Base-by-base conservation (phyloP, 108 stramenopile species). In the Hondaea fermentalgiana region DNA sequence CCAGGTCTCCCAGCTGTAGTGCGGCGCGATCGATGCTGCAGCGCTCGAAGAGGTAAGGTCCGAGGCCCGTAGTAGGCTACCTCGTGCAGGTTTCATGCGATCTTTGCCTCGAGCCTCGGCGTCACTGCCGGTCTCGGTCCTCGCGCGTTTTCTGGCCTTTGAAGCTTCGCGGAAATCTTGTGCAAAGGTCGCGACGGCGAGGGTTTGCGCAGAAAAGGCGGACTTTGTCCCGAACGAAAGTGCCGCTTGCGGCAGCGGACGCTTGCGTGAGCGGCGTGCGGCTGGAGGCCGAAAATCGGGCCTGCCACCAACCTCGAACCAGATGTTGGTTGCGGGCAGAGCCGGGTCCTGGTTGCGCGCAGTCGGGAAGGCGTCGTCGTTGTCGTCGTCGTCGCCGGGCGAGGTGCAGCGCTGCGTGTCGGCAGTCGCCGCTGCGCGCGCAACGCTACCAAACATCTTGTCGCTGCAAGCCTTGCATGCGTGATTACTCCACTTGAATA, bases 1-100 rank as follows among this genome's bases (percentile, higher is more conserved):
- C 64, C 64, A 69, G 21, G 64, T 69, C 64, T 69, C 64, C 64
- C 64, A 69, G 64, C 64, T 69, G 64, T 69, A 69, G 59, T 59
- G 59, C n/a, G 59, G 59, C 19, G 59, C 21, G 2, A 23, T 23
- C 19, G 19, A 59, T 59, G 19, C 59, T n/a, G 19, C 59, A 59
- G 59, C n/a, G n/a, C 21, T n/a, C 59, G 21, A n/a, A 19, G n/a
- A 59, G 19, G 21, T 23, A n/a, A n/a, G 59, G n/a, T 19, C n/a
- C 3, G 59, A 19, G 19, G n/a, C 59, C 59, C 59, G 59, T 59
- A n/a, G 19, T n/a, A n/a, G 19, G 19, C 59, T 59, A 59, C n/a
- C 59, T 2, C 21, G 19, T 59, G 59, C 21, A 59, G 59, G 35
- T 35, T 35, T 35, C 35, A 35, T 35, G 35, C 2, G 35, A 35